Percentiles rank a stretch among this genome's conserved stretches.
These are phyloP conservation scores for Bacidia rubella DNA, from an alignment of 495 filamentous ascomycete genomes.

Conservation along the genomic window DNA sequence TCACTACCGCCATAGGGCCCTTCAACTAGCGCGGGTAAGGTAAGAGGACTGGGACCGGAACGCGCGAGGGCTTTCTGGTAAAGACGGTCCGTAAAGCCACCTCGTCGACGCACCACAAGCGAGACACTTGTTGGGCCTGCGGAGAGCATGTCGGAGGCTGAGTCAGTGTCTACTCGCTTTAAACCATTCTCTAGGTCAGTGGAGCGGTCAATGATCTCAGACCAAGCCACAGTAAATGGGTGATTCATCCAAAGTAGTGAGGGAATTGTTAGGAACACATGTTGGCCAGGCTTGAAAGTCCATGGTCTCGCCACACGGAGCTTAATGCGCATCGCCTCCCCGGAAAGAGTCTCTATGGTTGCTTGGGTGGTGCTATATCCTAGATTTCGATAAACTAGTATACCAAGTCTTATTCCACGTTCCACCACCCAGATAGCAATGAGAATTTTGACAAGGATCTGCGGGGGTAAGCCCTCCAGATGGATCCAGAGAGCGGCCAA, in stretches of 20 bases:
- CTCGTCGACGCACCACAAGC: slow-evolving; percentile 71
- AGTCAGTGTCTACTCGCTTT: slow-evolving; percentile 25
- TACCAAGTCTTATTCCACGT: slow-evolving; percentile 51
- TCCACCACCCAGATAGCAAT: slow-evolving; percentile 69
- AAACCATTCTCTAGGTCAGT: slow-evolving; percentile 32
- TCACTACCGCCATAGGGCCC: slow-evolving; percentile 81
- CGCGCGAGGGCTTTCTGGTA: slow-evolving; percentile 32
- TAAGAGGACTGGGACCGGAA: slow-evolving; percentile 25
- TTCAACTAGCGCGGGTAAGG: slow-evolving; percentile 53
- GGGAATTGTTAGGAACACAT: slow-evolving; percentile 76
- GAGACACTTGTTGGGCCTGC: slow-evolving; percentile 45
- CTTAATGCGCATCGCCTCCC: slow-evolving; percentile 72
- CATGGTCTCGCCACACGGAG: slow-evolving; percentile 65
- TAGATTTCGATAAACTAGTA: slow-evolving; percentile 59
- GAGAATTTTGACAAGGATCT: slow-evolving; percentile 51
- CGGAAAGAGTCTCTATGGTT: slow-evolving; percentile 60
- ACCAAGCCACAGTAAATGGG: slow-evolving; percentile 90
- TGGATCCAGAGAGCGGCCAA: slow-evolving; percentile 62
- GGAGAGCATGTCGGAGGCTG: slow-evolving; percentile 6
- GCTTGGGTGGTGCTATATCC: slow-evolving; percentile 52
- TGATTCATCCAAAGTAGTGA: slow-evolving; percentile 72
- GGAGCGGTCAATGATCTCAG: slow-evolving; percentile 36
- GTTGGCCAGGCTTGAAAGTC: slow-evolving; percentile 68
- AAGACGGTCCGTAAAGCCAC: slow-evolving; percentile 75
- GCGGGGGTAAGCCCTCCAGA: slow-evolving; percentile 48